These are phyloP conservation scores for Casaregolazyma suthepensis DNA, from an alignment of 1,139 yeast genomes.

Conservation along the genomic window DNA sequence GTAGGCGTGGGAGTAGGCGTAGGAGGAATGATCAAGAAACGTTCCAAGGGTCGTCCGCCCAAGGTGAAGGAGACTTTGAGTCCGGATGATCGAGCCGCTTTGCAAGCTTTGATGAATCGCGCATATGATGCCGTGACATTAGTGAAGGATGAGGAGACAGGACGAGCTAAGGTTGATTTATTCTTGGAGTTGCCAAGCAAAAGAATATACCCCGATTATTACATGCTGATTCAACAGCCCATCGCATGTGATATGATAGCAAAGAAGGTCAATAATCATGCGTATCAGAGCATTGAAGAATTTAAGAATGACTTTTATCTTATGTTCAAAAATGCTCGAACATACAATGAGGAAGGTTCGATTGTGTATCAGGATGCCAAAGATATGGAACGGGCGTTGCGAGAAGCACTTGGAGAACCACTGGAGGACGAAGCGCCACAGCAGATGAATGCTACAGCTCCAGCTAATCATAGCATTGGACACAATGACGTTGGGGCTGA, in stretches of 20 bases:
- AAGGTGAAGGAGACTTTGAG: slow-evolving; percentile 10
- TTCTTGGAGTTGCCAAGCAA: slow-evolving; percentile 68
- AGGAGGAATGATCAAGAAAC: slow-evolving; percentile 15
- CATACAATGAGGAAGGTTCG: slow-evolving; percentile 89
- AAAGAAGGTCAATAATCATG: slow-evolving; percentile 40
- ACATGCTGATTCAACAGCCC: slow-evolving; percentile 72
- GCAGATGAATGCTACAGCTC: background rate
- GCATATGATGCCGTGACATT: slow-evolving; percentile 23
- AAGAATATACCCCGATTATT: slow-evolving; percentile 79
- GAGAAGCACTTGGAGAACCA: slow-evolving; percentile 1
- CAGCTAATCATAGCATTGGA: background rate
- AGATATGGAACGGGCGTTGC: slow-evolving; percentile 44
- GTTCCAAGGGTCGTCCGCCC: slow-evolving; percentile 11
- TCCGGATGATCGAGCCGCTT: slow-evolving; percentile 22
- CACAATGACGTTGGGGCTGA: background rate
- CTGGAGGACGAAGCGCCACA: background rate
- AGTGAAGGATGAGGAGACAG: slow-evolving; percentile 25
- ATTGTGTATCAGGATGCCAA: slow-evolving; percentile 74
- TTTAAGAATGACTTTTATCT: slow-evolving; percentile 65
- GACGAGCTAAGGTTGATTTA: slow-evolving; percentile 41
- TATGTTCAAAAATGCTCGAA: slow-evolving; percentile 77
- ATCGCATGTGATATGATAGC: slow-evolving; percentile 57
- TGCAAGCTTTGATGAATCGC: slow-evolving; percentile 20
- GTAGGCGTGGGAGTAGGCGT: background rate
- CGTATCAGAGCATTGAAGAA: slow-evolving; percentile 53